phyloP scores from a whole-genome alignment of 2,329 filamentous ascomycete genomes.

The Sporothrix globosa region DNA sequence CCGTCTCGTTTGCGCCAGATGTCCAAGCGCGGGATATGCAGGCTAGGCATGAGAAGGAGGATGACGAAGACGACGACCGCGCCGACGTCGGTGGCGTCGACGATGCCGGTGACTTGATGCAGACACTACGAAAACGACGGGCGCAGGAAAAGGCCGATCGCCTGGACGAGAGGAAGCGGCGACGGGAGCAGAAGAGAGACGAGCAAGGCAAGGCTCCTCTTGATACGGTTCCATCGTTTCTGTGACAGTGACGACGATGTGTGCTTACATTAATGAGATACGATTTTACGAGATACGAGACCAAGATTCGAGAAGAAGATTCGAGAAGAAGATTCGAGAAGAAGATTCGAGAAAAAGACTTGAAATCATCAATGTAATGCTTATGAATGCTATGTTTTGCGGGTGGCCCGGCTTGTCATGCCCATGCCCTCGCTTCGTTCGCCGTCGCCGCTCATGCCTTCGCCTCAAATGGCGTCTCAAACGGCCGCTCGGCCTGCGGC shows the following conservation, averaged over 20 bases:
- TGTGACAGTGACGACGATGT: neutral
- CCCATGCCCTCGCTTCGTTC: neutral
- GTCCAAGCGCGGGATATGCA: neutral
- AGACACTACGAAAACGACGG: conserved; percentile 30
- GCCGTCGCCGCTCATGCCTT: neutral
- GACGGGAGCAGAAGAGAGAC: neutral
- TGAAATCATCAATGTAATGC: neutral
- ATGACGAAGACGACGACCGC: conserved; percentile 19
- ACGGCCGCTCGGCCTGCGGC: conserved; percentile 77
- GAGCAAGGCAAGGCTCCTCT: neutral
- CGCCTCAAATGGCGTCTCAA: conserved; percentile 64
- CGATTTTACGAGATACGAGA: neutral
- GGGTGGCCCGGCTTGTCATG: neutral
- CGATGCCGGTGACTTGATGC: conserved; percentile 31
- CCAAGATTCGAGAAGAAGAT: neutral
- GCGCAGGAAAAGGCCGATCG: conserved; percentile 29
- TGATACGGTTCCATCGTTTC: conserved; percentile 30
- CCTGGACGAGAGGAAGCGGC: neutral
- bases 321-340: neutral
- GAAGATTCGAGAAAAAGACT: neutral
- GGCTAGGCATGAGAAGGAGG: neutral
- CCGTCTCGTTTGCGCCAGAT: conserved; percentile 17
- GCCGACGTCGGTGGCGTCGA: neutral
- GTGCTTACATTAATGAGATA: too few relatives aligned
- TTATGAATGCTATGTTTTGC: neutral